phyloP scores from a whole-genome alignment of 1,284 basidiomycete species.

The Ustilago cynodontis region DNA sequence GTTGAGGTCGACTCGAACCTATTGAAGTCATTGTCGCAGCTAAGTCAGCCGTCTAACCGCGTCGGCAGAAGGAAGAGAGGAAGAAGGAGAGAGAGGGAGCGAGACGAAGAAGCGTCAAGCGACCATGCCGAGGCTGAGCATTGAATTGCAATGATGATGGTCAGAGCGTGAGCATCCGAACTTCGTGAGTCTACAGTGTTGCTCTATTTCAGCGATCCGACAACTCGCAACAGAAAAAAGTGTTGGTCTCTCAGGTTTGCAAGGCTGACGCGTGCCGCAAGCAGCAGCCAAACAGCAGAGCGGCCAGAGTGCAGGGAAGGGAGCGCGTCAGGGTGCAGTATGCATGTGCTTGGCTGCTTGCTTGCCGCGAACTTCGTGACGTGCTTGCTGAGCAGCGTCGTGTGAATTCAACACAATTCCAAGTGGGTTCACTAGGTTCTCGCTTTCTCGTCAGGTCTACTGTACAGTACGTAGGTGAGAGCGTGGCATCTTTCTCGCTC shows the following conservation, averaged over 20 bases:
- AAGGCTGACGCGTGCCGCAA: conserved; percentile 25
- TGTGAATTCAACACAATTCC: not conserved
- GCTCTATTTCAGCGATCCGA: conserved; percentile 20
- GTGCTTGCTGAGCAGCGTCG: not conserved
- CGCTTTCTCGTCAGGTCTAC: not conserved
- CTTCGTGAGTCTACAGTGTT: not conserved
- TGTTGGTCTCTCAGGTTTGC: conserved; percentile 30
- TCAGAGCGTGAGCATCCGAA: conserved; percentile 4
- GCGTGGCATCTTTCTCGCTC: not conserved
- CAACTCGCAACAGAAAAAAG: conserved; percentile 3
- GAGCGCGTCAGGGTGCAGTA: conserved; percentile 29
- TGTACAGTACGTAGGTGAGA: not conserved
- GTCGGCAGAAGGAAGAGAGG: not conserved
- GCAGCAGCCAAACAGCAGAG: conserved; percentile 7
- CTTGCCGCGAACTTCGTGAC: not conserved
- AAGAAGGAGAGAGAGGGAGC: not conserved
- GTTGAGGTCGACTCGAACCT: conserved; percentile 39
- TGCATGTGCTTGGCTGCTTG: conserved; percentile 1
- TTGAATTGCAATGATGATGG: not conserved
- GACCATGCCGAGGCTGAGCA: conserved; percentile 2
- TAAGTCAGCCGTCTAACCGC: not conserved
- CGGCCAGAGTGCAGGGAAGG: not conserved
- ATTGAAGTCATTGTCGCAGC: conserved; percentile 21
- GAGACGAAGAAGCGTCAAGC: not conserved
- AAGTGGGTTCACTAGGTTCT: conserved; percentile 1